phyloP scores from a whole-genome alignment of 2,329 filamentous ascomycete species.

The Spiromastix sp. region DNA sequence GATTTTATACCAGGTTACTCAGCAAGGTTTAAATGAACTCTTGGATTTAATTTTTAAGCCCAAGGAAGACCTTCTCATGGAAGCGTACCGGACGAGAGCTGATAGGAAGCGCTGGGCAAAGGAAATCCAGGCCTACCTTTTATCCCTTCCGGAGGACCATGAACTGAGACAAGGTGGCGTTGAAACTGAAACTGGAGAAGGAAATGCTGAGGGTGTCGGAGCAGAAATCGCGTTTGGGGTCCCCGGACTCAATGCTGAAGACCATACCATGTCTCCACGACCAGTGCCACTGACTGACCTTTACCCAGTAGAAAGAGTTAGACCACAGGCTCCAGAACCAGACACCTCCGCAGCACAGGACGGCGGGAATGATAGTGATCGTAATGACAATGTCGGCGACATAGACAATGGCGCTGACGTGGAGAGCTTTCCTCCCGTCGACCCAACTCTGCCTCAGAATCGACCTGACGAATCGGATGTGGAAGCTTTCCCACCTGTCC shows the following conservation, averaged over 20 bases:
- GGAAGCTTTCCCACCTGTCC: slow-evolving; percentile 8
- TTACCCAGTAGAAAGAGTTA: too few relatives aligned
- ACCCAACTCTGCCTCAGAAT: slow-evolving; percentile 12
- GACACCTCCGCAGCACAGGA: too few relatives aligned
- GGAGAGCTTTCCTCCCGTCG: too few relatives aligned
- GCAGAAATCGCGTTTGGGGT: slow-evolving; percentile 15
- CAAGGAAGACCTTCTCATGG: slow-evolving; percentile 65
- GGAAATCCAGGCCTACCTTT: slow-evolving; percentile 28
- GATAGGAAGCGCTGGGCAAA: slow-evolving; percentile 46
- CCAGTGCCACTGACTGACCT: too few relatives aligned
- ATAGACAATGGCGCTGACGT: too few relatives aligned
- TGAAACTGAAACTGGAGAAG: background rate
- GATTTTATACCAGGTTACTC: slow-evolving; percentile 81
- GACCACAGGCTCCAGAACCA: too few relatives aligned
- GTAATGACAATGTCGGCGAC: too few relatives aligned
- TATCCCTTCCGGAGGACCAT: slow-evolving; percentile 5
- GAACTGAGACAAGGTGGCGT: slow-evolving; percentile 5
- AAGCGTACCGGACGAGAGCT: slow-evolving; percentile 52
- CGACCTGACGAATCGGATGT: slow-evolving; percentile 10
- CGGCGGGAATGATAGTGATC: too few relatives aligned
- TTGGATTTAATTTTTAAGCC: slow-evolving; percentile 76
- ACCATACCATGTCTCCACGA: too few relatives aligned
- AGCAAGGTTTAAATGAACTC: slow-evolving; percentile 87
- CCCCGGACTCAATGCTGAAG: too few relatives aligned
- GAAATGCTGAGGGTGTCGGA: background rate